Base-by-base conservation (phyloP, 2,329 filamentous ascomycete genomes). In the Thelonectria discophora region DNA sequence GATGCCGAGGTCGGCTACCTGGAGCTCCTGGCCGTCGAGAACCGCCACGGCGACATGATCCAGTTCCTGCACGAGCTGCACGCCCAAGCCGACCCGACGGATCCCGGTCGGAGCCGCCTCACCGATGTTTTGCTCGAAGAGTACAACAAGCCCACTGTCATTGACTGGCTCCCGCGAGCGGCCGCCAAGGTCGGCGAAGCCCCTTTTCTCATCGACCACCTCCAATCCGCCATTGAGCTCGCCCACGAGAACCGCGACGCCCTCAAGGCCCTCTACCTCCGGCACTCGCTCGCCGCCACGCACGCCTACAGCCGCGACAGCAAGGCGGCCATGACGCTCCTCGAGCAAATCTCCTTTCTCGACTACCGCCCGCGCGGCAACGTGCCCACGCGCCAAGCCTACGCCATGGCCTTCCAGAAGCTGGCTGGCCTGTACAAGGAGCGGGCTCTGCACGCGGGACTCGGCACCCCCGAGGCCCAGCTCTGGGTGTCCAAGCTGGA, bases 151-250 rank as follows among this genome's bases (percentile, higher is more conserved):
- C 70, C 63, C 9, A 64, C 75, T 4, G 72, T 78, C 1, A 67
- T 77, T 27, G 78, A 80, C 54, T 79, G 77, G 77, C 74, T 80
- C 6, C 78, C 78, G 12, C 76, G 75, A n/a, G 77, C 79, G 1
- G 78, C 76, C 0, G 74, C 75, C 50, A 78, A 77, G 39, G 72
- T 72, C 0, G 69, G 70, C 3, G 69, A 75, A 58, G 71, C 72
- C 0, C 69, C 69, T 0, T 72, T 76, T 9, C 62, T 78, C 12
- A 60, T 75, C 0, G 66, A 74, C 0, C 68, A 71, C 1, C 70
- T 79, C 3, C 66, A 73, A 18, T 58, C 66, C 21, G 73, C 76
- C 27, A 77, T 79, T 3, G 69, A 70, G 0, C 65, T 73, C 1
- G 78, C 78, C 2, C 70, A 72, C 53, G 62, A 65, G 1, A 66